These are phyloP conservation scores for Ophiostoma pallidulum DNA, from an alignment of 2,329 filamentous ascomycete species.

Conservation along the genomic window DNA sequence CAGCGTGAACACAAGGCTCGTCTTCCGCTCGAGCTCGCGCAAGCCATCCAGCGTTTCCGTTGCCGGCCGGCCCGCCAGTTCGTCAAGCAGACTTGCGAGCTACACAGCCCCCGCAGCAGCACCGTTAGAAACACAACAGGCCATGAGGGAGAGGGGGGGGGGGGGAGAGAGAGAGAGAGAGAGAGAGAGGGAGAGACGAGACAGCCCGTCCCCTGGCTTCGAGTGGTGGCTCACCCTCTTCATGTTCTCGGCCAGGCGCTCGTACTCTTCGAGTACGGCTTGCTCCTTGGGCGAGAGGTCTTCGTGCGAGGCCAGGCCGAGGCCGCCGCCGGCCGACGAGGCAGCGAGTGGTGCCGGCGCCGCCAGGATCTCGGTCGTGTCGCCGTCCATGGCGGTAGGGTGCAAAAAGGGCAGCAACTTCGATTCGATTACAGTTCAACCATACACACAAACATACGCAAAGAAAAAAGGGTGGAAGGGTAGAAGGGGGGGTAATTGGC, in stretches of 20 bases:
- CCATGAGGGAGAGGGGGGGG: too few species aligned
- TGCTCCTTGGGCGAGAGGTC: constrained; percentile 76
- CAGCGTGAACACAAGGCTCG: constrained; percentile 85
- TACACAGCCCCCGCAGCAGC: too few species aligned
- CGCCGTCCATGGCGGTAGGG: constrained; percentile 12
- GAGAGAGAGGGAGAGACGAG: too few species aligned
- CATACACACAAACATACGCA: too few species aligned
- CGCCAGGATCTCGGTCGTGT: constrained; percentile 12
- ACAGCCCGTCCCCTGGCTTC: too few species aligned
- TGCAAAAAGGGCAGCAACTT: too few species aligned
- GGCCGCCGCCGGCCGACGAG: not conserved
- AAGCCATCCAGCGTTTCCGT: constrained; percentile 80
- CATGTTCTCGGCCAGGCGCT: constrained; percentile 78
- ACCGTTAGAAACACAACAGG: too few species aligned
- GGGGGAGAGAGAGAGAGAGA: too few species aligned
- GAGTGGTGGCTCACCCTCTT: constrained; percentile 71
- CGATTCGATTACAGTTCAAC: not conserved
- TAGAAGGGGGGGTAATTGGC: too few species aligned
- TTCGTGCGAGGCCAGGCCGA: constrained; percentile 11
- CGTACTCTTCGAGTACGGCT: constrained; percentile 90
- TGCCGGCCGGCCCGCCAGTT: constrained; percentile 60
- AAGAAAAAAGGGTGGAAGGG: too few species aligned
- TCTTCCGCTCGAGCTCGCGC: constrained; percentile 84
- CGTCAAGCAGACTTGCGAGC: constrained; percentile 52
- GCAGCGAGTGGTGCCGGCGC: constrained; percentile 2